Evolutionary conservation across 1,139 yeast genomes (phyloP).

Genomic region (Debaryomycetaceae sp.): DNA sequence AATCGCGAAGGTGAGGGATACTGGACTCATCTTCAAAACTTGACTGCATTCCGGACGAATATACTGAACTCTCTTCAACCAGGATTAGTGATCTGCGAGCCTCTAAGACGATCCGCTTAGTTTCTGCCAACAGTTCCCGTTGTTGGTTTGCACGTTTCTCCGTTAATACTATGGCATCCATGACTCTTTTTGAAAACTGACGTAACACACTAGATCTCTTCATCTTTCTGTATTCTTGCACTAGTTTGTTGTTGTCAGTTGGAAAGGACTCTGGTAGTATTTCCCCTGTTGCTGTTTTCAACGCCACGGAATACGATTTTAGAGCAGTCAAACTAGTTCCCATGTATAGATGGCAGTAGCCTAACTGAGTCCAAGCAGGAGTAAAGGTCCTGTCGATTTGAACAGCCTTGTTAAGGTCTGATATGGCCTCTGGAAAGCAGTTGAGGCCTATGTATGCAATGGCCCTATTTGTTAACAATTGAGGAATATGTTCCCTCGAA

Average conservation of each 20-base stretch:
- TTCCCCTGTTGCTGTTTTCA: constrained; percentile 30
- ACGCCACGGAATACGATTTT: constrained; percentile 31
- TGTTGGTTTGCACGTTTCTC: constrained; percentile 43
- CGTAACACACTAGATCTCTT: constrained; percentile 29
- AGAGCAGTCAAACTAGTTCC: constrained; percentile 35
- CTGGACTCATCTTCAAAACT: constrained; percentile 17
- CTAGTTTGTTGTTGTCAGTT: constrained; percentile 7
- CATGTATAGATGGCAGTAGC: constrained; percentile 44
- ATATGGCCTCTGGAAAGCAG: constrained; percentile 40
- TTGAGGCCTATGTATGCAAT: constrained; percentile 43
- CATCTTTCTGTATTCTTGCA: constrained; percentile 19
- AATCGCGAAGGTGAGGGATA: constrained; percentile 16
- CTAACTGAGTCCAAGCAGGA: constrained; percentile 47
- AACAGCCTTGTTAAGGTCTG: constrained; percentile 35
- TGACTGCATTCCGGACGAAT: constrained; percentile 26
- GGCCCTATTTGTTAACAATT: constrained; percentile 38
- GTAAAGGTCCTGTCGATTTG: constrained; percentile 30
- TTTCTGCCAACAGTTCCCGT: constrained; percentile 19
- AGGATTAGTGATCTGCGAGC: constrained; percentile 27
- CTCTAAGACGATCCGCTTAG: constrained; percentile 21
- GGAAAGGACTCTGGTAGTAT: constrained; percentile 26
- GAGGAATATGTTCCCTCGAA: constrained; percentile 23
- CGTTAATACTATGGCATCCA: constrained; percentile 35
- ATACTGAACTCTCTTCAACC: constrained; percentile 21
- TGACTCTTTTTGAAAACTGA: constrained; percentile 36